Evolutionary conservation across 1,139 yeast genomes (phyloP).

Genomic region (Pichia sp.): DNA sequence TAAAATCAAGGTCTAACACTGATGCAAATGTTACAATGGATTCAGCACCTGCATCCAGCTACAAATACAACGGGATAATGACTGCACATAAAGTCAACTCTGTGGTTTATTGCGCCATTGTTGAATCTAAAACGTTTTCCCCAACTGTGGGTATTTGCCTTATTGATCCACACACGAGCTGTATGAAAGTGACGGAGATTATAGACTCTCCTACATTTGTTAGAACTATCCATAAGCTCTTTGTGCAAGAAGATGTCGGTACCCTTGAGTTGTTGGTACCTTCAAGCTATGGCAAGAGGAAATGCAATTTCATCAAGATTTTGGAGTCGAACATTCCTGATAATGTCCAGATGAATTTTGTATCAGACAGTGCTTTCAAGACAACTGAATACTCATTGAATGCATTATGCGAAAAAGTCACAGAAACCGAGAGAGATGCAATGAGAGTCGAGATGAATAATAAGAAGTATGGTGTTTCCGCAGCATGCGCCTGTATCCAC

Average conservation of each 20-base stretch:
- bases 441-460: conserved; percentile 12
- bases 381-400: neutral
- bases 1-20: too few relatives aligned
- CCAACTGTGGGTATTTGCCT: conserved; percentile 34
- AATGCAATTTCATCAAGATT: conserved; percentile 32
- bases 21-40: too few relatives aligned
- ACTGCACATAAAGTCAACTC: conserved; percentile 5
- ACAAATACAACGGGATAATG: conserved; percentile 1
- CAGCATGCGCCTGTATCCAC: conserved; percentile 31
- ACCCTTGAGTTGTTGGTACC: conserved; percentile 32
- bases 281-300: conserved; percentile 17
- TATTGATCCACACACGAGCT: conserved; percentile 31
- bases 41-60: too few relatives aligned
- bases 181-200: conserved; percentile 29
- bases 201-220: conserved; percentile 40
- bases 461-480: conserved; percentile 27
- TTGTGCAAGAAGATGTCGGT: conserved; percentile 28
- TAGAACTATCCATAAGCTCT: conserved; percentile 36
- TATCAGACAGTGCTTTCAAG: conserved; percentile 6
- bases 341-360: neutral
- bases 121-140: conserved; percentile 28
- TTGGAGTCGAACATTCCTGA: conserved; percentile 27
- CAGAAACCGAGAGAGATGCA: conserved; percentile 3
- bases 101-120: conserved; percentile 19
- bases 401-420: conserved; percentile 1